Conservation (phyloP, 139 green algal genomes). For the Limnomonas spitsbergensis region DNA sequence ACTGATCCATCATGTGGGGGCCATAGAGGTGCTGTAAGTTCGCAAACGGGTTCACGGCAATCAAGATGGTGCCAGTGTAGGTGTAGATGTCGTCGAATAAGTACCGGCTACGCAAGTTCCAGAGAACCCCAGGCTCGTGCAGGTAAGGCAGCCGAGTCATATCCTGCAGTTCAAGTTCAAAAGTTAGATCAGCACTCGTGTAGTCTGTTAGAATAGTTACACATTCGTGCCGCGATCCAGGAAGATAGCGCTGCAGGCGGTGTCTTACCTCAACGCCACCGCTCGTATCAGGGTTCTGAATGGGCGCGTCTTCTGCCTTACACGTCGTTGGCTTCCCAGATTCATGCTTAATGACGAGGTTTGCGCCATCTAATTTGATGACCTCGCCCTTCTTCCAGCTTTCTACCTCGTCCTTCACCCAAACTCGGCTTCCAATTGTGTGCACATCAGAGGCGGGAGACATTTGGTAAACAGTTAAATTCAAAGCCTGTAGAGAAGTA, state of each 20-base stretch:
- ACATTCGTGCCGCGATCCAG: no score
- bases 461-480: not conserved
- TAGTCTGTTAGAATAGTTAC: not conserved
- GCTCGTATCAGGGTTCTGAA: slow-evolving; percentile 72
- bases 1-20: slow-evolving; percentile 91
- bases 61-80: slow-evolving; percentile 88
- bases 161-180: slow-evolving; percentile 77
- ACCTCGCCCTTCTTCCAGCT: slow-evolving; percentile 80
- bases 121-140: slow-evolving; percentile 94
- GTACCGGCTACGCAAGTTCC: slow-evolving; percentile 83
- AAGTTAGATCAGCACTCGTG: not conserved
- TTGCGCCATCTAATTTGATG: slow-evolving; percentile 40
- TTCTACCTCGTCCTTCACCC: slow-evolving; percentile 61
- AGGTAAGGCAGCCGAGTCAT: slow-evolving; percentile 98
- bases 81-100: slow-evolving; percentile 91
- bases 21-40: slow-evolving; percentile 83
- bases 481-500: not conserved
- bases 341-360: slow-evolving; percentile 56
- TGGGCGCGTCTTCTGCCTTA: slow-evolving; percentile 63
- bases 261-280: slow-evolving; percentile 70
- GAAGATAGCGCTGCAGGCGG: not conserved
- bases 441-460: slow-evolving; percentile 44
- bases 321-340: slow-evolving; percentile 40
- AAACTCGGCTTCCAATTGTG: slow-evolving; percentile 70
- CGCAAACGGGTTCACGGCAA: slow-evolving; percentile 90